Evolutionary conservation across 331 rosid genomes (phyloP).

Genomic region (Telfairia occidentalis): DNA sequence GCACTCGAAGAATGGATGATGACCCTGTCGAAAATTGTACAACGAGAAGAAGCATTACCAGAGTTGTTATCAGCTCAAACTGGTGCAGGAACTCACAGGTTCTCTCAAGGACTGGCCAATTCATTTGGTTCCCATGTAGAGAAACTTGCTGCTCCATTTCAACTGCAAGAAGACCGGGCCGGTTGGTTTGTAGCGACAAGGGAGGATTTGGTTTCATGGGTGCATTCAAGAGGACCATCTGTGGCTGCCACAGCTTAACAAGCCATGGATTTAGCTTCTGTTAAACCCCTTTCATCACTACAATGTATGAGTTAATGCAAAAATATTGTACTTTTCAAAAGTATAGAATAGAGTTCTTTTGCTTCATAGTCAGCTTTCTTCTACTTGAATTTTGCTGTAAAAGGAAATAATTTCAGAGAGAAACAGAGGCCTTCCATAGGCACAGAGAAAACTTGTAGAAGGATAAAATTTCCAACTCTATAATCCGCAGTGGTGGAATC

Average conservation of each 20-base stretch:
- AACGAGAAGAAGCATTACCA: slow-evolving; percentile 37
- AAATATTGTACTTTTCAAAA: background rate
- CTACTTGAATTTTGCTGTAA: background rate
- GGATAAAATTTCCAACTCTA: slow-evolving; percentile 29
- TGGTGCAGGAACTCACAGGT: slow-evolving; percentile 68
- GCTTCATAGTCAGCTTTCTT: background rate
- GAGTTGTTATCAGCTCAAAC: slow-evolving; percentile 64
- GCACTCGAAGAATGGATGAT: slow-evolving; percentile 94
- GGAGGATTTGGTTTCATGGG: slow-evolving; percentile 80
- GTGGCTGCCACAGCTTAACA: slow-evolving; percentile 18
- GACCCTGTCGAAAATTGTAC: slow-evolving; percentile 50
- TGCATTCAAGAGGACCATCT: slow-evolving; percentile 33
- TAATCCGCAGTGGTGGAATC: slow-evolving; percentile 55
- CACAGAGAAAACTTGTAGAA: slow-evolving; percentile 3
- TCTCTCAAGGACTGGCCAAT: slow-evolving; percentile 63
- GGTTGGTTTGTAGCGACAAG: slow-evolving; percentile 51
- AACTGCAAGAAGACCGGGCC: slow-evolving; percentile 7
- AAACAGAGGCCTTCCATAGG: slow-evolving; percentile 1
- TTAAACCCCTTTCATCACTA: slow-evolving; percentile 4
- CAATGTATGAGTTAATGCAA: background rate
- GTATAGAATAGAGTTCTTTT: background rate
- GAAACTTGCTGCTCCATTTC: slow-evolving; percentile 37
- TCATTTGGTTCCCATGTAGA: slow-evolving; percentile 69
- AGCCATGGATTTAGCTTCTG: background rate
- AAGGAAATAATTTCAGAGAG: background rate